Conservation (phyloP, 177 flowering plant species). For the Telopea speciosissima region DNA sequence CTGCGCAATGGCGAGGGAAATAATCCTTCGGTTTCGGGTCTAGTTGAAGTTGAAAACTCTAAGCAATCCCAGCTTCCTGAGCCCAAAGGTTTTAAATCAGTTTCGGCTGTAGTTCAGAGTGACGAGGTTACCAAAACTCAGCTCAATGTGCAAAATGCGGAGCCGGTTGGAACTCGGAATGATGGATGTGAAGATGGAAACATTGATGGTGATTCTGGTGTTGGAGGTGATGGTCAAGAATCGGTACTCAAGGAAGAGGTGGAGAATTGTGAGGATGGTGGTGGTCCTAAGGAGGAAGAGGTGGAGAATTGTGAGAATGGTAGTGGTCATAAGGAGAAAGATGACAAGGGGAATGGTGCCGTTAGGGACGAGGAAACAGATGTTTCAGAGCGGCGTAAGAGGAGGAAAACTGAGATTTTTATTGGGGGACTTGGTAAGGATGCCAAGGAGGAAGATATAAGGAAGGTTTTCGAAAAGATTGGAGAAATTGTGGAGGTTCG, state of each 20-base stretch:
- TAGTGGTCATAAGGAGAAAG: constrained; percentile 1
- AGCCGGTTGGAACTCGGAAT: constrained; percentile 4
- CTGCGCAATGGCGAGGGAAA: neutral
- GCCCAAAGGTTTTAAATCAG: neutral
- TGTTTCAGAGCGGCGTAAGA: constrained; percentile 30
- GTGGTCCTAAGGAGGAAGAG: neutral
- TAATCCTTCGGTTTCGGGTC: neutral
- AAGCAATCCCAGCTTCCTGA: neutral
- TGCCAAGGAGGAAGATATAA: constrained; percentile 34
- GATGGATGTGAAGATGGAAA: neutral
- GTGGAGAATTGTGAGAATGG: neutral
- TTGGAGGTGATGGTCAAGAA: neutral
- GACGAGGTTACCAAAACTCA: too few relatives aligned
- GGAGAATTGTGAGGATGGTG: constrained; percentile 8
- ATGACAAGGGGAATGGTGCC: constrained; percentile 6
- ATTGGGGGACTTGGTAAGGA: constrained; percentile 39
- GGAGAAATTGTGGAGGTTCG: constrained; percentile 34
- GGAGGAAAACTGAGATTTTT: constrained; percentile 33
- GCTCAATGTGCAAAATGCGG: neutral
- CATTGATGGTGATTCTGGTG: neutral
- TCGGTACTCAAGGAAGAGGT: constrained; percentile 4
- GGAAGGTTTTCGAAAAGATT: constrained; percentile 29
- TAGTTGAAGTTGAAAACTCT: constrained; percentile 11
- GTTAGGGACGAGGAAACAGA: constrained; percentile 22
- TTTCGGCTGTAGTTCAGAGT: too few relatives aligned